phyloP scores from a whole-genome alignment of 495 filamentous ascomycete species.

The Talaromyces wortmannii region DNA sequence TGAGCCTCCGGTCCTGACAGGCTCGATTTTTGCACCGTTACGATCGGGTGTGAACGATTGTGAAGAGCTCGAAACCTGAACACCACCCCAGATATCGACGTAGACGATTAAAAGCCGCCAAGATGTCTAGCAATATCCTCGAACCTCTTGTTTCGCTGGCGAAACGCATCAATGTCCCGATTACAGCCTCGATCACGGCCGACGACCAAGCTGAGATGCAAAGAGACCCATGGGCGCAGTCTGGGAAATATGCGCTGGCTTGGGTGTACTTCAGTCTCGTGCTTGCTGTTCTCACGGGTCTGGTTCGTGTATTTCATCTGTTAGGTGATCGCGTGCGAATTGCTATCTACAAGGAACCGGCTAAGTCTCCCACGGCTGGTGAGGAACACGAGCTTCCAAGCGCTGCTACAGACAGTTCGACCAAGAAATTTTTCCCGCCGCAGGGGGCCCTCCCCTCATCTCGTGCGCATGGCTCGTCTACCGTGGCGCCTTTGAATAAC shows the following conservation, averaged over 20 bases:
- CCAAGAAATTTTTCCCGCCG: constrained; percentile 67
- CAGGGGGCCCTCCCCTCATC: constrained; percentile 23
- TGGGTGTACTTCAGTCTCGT: constrained; percentile 82
- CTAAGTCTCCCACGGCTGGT: not conserved
- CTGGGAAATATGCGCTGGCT: constrained; percentile 82
- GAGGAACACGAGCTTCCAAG: constrained; percentile 62
- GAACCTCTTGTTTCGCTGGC: constrained; percentile 36
- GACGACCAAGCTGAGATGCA: constrained; percentile 67
- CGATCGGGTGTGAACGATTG: not conserved
- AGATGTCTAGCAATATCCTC: constrained; percentile 3
- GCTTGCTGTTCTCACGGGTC: constrained; percentile 53
- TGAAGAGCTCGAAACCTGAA: too few relatives aligned
- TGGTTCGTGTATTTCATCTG: constrained; percentile 69
- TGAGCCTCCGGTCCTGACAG: not conserved
- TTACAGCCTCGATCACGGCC: constrained; percentile 60
- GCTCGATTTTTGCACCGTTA: not conserved
- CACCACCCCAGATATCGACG: not conserved
- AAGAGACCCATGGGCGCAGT: constrained; percentile 69
- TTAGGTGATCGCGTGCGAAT: constrained; percentile 86
- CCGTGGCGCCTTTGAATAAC: constrained; percentile 65
- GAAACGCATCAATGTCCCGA: constrained; percentile 69
- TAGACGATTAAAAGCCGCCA: not conserved
- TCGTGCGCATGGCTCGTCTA: constrained; percentile 57
- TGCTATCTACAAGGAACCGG: constrained; percentile 67
- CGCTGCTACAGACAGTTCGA: constrained; percentile 59